phyloP scores from a whole-genome alignment of 2,329 filamentous ascomycete genomes.

The Cladosporium sp. region DNA sequence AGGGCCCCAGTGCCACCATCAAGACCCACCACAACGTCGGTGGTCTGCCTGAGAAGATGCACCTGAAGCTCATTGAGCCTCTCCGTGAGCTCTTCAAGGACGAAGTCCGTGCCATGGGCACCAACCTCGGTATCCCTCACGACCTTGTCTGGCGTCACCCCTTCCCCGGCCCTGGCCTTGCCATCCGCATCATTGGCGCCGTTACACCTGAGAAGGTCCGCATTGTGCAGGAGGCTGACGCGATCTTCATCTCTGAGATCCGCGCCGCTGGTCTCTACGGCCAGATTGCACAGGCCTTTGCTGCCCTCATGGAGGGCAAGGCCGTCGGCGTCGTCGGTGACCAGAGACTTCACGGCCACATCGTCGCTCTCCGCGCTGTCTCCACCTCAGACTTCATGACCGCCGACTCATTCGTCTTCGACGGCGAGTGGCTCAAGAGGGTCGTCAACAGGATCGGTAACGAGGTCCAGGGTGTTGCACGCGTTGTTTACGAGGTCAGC shows the following conservation, averaged over 20 bases:
- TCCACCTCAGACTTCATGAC: conserved; percentile 70
- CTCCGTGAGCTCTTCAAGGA: conserved; percentile 80
- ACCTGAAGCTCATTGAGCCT: conserved; percentile 71
- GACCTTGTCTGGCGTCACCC: conserved; percentile 76
- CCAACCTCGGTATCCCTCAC: conserved; percentile 64
- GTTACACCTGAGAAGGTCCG: conserved; percentile 74
- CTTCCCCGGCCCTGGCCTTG: conserved; percentile 72
- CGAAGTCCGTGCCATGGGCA: conserved; percentile 68
- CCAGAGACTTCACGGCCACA: conserved; percentile 61
- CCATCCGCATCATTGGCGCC: conserved; percentile 77
- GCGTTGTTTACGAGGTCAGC: conserved; percentile 67
- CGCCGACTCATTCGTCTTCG: conserved; percentile 65
- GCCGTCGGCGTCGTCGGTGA: conserved; percentile 68
- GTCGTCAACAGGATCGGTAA: conserved; percentile 69
- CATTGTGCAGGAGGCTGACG: conserved; percentile 72
- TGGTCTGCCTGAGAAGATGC: conserved; percentile 59
- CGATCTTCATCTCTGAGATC: conserved; percentile 76
- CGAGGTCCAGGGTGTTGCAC: conserved; percentile 67
- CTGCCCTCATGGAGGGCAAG: conserved; percentile 61
- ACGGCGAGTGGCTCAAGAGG: conserved; percentile 59
- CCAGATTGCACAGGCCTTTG: conserved; percentile 66
- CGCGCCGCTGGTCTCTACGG: conserved; percentile 67
- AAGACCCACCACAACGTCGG: conserved; percentile 74
- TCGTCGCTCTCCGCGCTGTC: conserved; percentile 60
- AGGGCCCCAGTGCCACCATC: conserved; percentile 66